Base-by-base conservation (phyloP, 1,284 basidiomycete species). In the Taiwanofungus camphoratus region DNA sequence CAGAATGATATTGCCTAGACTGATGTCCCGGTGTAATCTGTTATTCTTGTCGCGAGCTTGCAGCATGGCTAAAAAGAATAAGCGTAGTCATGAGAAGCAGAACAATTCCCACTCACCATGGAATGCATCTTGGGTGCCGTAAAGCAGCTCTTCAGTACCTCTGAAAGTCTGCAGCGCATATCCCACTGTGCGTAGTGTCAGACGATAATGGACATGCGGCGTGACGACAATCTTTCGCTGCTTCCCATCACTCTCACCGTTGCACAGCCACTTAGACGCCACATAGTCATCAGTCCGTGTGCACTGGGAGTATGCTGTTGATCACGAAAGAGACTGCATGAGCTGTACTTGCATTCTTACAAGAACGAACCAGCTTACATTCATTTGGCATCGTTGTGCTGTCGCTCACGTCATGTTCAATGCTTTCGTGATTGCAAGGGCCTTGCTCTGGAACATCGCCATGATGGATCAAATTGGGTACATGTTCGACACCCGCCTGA, bases 21-120 rank as follows among this genome's bases (percentile, higher is more conserved):
- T 45, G 3, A 51, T 29, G 23, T 48, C 46, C 23, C 50, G 26
- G 29, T 51, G 50, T 11, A 51, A n/a, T 13, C 34, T 37, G 11
- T 20, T 18, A 8, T 16, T 29, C 13, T n/a, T n/a, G n/a, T 20
- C n/a, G 26, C 27, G 33, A 1, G 49, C 46, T 36, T 30, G 34
- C 3, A n/a, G 7, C 27, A 46, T 23, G 3, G 45, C 49, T 51
- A n/a, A 13, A 5, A 20, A 11, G 20, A 5, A 20, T 5, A 36
- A 15, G 9, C 35, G 15, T 12, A 29, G 23, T 32, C 16, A 41
- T 13, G 2, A 20, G 15, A 22, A 2, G 16, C 4, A 23, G 24
- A 22, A 13, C 15, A 12, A 13, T 21, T 12, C 7, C 7, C 6
- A 38, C 26, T 18, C 6, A 52, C 50, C 44, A 15, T 16, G 22